Evolutionary conservation across 495 filamentous ascomycete species (phyloP).

Genomic region (Aspergillus hancockii): DNA sequence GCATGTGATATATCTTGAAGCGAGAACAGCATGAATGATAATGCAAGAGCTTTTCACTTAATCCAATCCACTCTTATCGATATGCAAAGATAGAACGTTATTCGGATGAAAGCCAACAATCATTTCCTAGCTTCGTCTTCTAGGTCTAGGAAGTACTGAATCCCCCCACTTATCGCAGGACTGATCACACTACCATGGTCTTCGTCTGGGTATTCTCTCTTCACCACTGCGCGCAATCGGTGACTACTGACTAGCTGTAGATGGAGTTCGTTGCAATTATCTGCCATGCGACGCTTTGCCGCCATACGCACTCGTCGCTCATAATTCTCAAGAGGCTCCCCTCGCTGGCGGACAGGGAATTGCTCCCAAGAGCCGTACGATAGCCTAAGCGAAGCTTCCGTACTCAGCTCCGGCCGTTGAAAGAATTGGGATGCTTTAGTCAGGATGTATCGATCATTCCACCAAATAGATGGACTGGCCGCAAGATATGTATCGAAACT

Average conservation of each 20-base stretch:
- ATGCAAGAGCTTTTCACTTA: too few relatives aligned
- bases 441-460: constrained; percentile 23
- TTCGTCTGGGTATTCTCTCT: constrained; percentile 22
- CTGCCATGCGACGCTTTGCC: constrained; percentile 21
- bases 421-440: constrained; percentile 15
- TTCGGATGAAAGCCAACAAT: too few relatives aligned
- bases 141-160: constrained; percentile 22
- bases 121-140: background rate
- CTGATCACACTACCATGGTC: constrained; percentile 31
- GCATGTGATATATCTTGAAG: background rate
- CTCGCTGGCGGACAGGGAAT: constrained; percentile 14
- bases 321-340: constrained; percentile 16
- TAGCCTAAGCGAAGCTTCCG: constrained; percentile 10
- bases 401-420: background rate
- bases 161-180: constrained; percentile 22
- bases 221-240: constrained; percentile 8
- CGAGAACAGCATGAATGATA: too few relatives aligned
- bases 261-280: constrained; percentile 27
- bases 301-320: constrained; percentile 5
- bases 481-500: constrained; percentile 26
- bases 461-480: constrained; percentile 31
- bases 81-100: too few relatives aligned
- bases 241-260: constrained; percentile 5
- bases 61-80: too few relatives aligned
- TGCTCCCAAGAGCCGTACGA: constrained; percentile 26